A percentile compares a stretch with the other conserved stretches of the same genome.
Conservation (phyloP, 352 stramenopile species). For the Globisporangium heterothallicum region DNA sequence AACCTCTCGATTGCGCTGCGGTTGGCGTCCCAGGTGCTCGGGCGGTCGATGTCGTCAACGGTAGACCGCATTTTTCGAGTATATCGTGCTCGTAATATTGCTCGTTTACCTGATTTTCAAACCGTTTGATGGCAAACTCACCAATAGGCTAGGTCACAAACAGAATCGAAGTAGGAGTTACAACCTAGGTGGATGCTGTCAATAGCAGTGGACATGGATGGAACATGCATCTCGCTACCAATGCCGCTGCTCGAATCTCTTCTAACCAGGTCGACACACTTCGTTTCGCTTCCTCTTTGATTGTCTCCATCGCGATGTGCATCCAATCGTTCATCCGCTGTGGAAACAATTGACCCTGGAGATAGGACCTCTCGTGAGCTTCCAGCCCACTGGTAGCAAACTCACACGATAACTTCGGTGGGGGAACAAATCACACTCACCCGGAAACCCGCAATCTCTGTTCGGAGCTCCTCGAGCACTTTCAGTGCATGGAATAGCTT, state of each 20-base stretch:
- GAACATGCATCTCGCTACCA: constrained; percentile 22
- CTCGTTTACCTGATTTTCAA: constrained; percentile 73
- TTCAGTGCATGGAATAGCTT: constrained; percentile 80
- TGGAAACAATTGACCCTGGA: constrained; percentile 58
- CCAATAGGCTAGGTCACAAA: constrained; percentile 38
- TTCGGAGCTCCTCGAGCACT: constrained; percentile 60
- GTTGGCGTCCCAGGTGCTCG: constrained; percentile 2
- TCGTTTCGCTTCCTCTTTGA: constrained; percentile 70
- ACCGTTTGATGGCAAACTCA: constrained; percentile 56
- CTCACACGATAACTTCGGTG: too few species aligned
- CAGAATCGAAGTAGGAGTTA: background rate
- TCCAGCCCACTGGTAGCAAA: too few species aligned
- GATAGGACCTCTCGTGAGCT: background rate
- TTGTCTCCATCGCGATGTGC: constrained; percentile 58
- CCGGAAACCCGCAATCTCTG: constrained; percentile 66
- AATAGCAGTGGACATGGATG: too few species aligned
- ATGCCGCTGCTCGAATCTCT: constrained; percentile 54
- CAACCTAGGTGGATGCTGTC: too few species aligned
- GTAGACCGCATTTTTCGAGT: constrained; percentile 56
- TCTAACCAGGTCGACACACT: constrained; percentile 63
- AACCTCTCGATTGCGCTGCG: background rate
- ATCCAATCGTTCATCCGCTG: constrained; percentile 81
- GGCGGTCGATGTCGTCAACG: constrained; percentile 13
- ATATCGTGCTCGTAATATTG: constrained; percentile 77
- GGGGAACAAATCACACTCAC: constrained; percentile 20